Conservation (phyloP, 73 alveolate genomes). For the Paramecium primaurelia region DNA sequence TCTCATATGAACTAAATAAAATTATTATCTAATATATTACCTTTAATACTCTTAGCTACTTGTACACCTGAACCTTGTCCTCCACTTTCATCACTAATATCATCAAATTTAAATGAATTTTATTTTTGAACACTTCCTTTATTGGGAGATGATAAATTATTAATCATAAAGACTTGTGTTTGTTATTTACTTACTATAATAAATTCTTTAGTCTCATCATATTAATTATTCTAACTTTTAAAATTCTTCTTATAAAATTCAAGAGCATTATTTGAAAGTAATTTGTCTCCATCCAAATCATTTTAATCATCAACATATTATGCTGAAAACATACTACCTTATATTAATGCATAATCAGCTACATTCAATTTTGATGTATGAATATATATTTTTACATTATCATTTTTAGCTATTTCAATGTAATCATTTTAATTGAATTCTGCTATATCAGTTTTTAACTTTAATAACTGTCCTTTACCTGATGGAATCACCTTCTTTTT, state of each 20-base stretch:
- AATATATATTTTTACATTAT: not conserved
- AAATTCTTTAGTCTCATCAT: slow-evolving; percentile 31
- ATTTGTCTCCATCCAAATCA: slow-evolving; percentile 28
- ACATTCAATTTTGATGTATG: not conserved
- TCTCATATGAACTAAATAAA: not conserved
- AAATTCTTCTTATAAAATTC: not conserved
- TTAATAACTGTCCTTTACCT: not conserved
- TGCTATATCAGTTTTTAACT: not conserved
- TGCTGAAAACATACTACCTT: slow-evolving; percentile 35
- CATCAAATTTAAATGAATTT: not conserved
- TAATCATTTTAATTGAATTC: not conserved
- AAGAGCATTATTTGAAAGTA: not conserved
- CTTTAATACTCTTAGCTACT: not conserved
- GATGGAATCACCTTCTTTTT: not conserved
- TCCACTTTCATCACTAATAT: slow-evolving; percentile 6
- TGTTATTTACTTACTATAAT: not conserved
- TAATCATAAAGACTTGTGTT: not conserved
- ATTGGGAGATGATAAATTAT: not conserved
- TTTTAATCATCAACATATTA: not conserved
- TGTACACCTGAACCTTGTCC: not conserved
- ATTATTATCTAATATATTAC: not conserved
- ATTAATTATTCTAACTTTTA: not conserved
- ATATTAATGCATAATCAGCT: slow-evolving; percentile 36
- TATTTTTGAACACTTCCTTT: not conserved
- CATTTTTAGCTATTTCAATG: slow-evolving; percentile 30